Evolutionary conservation across 2,329 filamentous ascomycete genomes (phyloP).

Genomic region (Hyphodiscus sp.): DNA sequence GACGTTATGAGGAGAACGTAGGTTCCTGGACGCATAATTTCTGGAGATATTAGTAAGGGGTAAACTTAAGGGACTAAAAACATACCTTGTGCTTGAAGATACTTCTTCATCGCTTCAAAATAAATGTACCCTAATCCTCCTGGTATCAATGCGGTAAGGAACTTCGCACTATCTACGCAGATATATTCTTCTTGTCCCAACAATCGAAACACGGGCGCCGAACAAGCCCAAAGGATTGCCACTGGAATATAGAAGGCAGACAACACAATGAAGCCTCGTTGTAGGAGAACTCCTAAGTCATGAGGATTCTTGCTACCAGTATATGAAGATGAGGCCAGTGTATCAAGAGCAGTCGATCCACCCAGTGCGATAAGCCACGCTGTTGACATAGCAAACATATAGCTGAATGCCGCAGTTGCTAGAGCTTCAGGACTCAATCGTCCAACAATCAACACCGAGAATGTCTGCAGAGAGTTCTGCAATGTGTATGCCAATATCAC

Average conservation of each 20-base stretch:
- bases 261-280: conserved; percentile 68
- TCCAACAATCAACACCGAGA: conserved; percentile 76
- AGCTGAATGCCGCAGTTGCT: conserved; percentile 77
- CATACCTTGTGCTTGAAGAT: conserved; percentile 78
- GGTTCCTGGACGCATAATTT: conserved; percentile 72
- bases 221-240: conserved; percentile 66
- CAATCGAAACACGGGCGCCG: conserved; percentile 65
- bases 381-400: conserved; percentile 90
- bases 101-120: conserved; percentile 83
- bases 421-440: conserved; percentile 72
- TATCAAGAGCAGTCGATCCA: conserved; percentile 81
- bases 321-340: conserved; percentile 74
- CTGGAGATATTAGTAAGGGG: conserved; percentile 20
- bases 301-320: conserved; percentile 74
- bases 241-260: conserved; percentile 67
- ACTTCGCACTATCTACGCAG: conserved; percentile 64
- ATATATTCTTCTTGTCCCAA: conserved; percentile 76
- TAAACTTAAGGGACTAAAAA: conserved; percentile 37
- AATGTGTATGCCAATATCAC: conserved; percentile 80
- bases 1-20: conserved; percentile 80
- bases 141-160: conserved; percentile 67
- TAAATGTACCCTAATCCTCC: conserved; percentile 82
- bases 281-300: conserved; percentile 71
- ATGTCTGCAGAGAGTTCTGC: conserved; percentile 78
- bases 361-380: conserved; percentile 83